Base-by-base conservation (phyloP, 306 rosid genomes). In the Spatholobus suberectus region DNA sequence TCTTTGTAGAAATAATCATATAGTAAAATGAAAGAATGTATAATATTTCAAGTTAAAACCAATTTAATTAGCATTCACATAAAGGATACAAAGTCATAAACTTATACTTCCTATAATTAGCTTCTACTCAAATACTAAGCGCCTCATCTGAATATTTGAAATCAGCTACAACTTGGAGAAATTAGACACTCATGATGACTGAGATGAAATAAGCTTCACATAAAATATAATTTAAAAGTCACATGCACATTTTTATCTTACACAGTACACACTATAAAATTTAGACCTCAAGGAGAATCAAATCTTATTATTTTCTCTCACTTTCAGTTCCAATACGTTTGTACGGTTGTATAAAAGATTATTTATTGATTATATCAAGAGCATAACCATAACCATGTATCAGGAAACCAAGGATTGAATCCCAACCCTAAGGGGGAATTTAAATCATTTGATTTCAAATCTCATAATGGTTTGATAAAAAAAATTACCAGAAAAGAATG, bases 331-430 rank as follows among this genome's bases (percentile, higher is more conserved):
- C 58, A 38, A 24, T 26, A 61, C 38, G n/a, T n/a, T n/a, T n/a
- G n/a, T n/a, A n/a, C n/a, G n/a, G n/a, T 26, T 59, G 44, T 61
- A 17, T 12, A 59, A 69, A 41, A 35, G 43, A 29, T 15, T 66
- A 78, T 14, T 65, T 62, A 34, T 12, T 57, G 23, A 58, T 58
- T 26, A 49, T 49, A 58, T 32, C 55, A 70, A 72, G 41, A 72
- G 73, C 51, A 59, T 71, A 58, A 71, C 52, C 70, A 70, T 40
- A 40, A 40, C 21, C 20, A 49, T 12, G 46, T 40, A 54, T 46
- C n/a, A 43, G 15, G 49, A 69, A 40, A 40, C 40, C 75, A 37
- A 47, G 38, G 80, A 37, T 34, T 34, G 8, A 61, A 34, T 43
- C 54, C 21, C 32, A 46, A 73, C 41, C 75, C 67, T 32, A 44